A percentile compares a stretch with the other conserved stretches of the same genome.
Conservation (phyloP, 768 basidiomycete species). For the Lactarius trivialis region DNA sequence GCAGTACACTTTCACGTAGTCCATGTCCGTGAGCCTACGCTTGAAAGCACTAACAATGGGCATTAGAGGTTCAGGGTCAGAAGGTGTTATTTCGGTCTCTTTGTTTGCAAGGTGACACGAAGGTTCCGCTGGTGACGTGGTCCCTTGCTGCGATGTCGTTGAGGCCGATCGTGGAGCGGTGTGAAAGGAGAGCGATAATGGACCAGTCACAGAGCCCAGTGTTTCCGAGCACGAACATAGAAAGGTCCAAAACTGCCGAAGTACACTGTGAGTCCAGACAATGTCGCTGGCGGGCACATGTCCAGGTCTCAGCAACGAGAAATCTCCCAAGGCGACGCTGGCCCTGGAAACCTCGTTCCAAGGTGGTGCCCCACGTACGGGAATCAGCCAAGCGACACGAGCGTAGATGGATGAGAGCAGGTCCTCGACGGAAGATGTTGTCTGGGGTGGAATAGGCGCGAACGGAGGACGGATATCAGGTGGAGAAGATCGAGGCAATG, state of each 20-base stretch:
- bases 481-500: not conserved
- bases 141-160: not conserved
- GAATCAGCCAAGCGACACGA: conserved; percentile 18
- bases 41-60: not conserved
- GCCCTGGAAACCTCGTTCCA: conserved; percentile 9
- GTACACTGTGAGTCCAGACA: conserved; percentile 11
- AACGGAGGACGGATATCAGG: not conserved
- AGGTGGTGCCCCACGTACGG: conserved; percentile 13
- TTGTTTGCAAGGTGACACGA: not conserved
- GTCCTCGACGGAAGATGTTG: not conserved
- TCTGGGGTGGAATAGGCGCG: conserved; percentile 9
- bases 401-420: conserved; percentile 12
- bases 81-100: conserved; percentile 2
- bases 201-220: not conserved
- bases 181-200: conserved; percentile 16
- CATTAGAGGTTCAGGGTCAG: not conserved
- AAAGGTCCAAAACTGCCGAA: conserved; percentile 17
- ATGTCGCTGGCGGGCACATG: not conserved
- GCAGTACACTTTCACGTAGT: conserved; percentile 18
- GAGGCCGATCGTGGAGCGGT: not conserved
- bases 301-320: not conserved
- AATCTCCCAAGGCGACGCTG: not conserved
- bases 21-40: conserved; percentile 5
- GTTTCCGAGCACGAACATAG: conserved; percentile 6
- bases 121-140: not conserved